Evolutionary conservation across 768 basidiomycete genomes (phyloP).

Genomic region (Pleurotus djamor): DNA sequence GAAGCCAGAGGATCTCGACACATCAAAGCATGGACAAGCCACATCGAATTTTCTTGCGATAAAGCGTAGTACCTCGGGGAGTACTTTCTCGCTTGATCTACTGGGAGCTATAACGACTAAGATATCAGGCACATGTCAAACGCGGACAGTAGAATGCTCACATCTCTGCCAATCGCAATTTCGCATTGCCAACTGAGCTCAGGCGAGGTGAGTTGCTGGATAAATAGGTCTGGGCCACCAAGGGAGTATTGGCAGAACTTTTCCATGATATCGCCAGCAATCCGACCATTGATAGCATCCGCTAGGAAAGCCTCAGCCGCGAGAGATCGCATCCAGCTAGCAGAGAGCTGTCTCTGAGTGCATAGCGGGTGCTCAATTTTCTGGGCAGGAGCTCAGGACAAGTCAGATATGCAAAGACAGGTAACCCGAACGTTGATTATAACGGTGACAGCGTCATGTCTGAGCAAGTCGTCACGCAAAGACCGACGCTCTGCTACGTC

Average conservation of each 20-base stretch:
- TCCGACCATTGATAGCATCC: slow-evolving; percentile 13
- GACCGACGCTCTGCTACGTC: slow-evolving; percentile 14
- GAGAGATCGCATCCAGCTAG: slow-evolving; percentile 15
- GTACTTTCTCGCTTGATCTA: slow-evolving; percentile 15
- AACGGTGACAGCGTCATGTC: slow-evolving; percentile 15
- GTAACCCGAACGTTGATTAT: slow-evolving; percentile 16
- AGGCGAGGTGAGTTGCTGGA: slow-evolving; percentile 15
- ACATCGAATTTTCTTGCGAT: slow-evolving; percentile 20
- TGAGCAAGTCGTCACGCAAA: slow-evolving; percentile 19
- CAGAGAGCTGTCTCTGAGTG: slow-evolving; percentile 19
- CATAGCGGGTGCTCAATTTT: slow-evolving; percentile 15
- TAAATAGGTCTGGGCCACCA: slow-evolving; percentile 17
- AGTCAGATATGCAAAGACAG: not conserved
- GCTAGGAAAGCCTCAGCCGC: slow-evolving; percentile 18
- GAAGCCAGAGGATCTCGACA: slow-evolving; percentile 14
- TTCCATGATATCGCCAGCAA: slow-evolving; percentile 20
- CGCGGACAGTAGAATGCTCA: not conserved
- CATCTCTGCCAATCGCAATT: slow-evolving; percentile 3
- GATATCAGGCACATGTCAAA: not conserved
- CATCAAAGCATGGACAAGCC: slow-evolving; percentile 16
- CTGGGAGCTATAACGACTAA: slow-evolving; percentile 10
- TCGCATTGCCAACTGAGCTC: slow-evolving; percentile 23
- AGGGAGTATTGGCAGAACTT: slow-evolving; percentile 21
- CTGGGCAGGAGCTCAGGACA: slow-evolving; percentile 10
- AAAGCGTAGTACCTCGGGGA: slow-evolving; percentile 24